A percentile compares a stretch with the other conserved stretches of the same genome.
These are phyloP conservation scores for Prorocentrum cordatum DNA, from an alignment of 169 alveolate genomes.

Conservation along the genomic window DNA sequence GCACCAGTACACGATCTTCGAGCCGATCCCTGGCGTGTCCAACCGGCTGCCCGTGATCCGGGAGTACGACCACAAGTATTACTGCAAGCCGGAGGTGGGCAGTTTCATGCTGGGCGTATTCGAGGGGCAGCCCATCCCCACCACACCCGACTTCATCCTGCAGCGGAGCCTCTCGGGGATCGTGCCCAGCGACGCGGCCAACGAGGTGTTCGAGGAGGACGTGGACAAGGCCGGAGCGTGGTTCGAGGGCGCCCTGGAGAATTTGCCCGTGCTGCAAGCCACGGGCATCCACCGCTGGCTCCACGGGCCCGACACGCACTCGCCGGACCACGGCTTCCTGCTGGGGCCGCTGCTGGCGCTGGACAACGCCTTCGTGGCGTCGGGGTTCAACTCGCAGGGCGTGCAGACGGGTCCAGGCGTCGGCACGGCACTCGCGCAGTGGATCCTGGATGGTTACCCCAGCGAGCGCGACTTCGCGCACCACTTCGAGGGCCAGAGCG, in stretches of 20 bases:
- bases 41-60: constrained; percentile 1
- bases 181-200: background rate
- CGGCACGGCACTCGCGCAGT: constrained; percentile 1
- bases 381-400: constrained; percentile 41
- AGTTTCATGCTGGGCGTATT: constrained; percentile 22
- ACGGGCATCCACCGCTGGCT: constrained; percentile 8
- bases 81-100: constrained; percentile 24
- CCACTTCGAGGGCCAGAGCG: background rate
- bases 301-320: constrained; percentile 33
- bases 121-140: background rate
- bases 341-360: background rate
- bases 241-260: background rate
- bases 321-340: background rate
- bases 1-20: constrained; percentile 10
- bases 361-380: background rate
- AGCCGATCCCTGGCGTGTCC: background rate
- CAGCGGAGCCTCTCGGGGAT: background rate
- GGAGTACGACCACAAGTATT: background rate
- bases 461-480: background rate
- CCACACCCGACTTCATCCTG: background rate
- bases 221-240: constrained; percentile 2
- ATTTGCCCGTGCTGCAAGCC: background rate
- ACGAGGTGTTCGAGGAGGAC: constrained; percentile 2
- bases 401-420: constrained; percentile 16
- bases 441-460: constrained; percentile 16